Percentiles rank a stretch among this genome's conserved stretches.
Conservation (phyloP, 148 eudicot species). For the Rhododendron ovatum region DNA sequence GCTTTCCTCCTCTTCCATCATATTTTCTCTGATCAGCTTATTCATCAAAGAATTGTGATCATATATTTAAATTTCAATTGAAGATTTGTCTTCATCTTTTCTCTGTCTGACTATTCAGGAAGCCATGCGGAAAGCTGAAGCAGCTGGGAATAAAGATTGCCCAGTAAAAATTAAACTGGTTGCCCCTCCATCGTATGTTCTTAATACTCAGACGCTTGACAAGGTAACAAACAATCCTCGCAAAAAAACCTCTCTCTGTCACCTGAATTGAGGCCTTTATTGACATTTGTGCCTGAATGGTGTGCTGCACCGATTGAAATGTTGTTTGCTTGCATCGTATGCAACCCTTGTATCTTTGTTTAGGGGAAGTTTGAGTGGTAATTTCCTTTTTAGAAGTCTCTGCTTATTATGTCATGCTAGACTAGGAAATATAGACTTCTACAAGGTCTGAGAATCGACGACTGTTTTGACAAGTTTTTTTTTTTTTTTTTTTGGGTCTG, state of each 20-base stretch:
- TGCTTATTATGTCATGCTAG: background rate
- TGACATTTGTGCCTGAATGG: background rate
- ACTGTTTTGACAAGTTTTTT: background rate
- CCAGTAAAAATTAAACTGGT: conserved; percentile 95
- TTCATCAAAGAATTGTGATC: background rate
- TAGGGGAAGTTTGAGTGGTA: background rate
- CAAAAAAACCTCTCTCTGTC: background rate
- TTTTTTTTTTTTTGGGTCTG: background rate
- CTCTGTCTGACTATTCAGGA: conserved; percentile 38
- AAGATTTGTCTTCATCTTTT: background rate
- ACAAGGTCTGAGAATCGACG: background rate
- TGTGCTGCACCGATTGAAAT: background rate
- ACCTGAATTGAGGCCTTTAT: background rate
- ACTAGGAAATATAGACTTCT: background rate
- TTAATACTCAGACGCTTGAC: conserved; percentile 95
- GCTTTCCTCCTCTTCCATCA: background rate
- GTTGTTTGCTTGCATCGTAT: background rate
- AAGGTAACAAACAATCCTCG: conserved; percentile 42
- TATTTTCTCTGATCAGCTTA: background rate
- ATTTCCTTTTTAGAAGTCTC: background rate
- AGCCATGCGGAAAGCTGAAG: conserved; percentile 99
- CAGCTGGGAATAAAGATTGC: conserved; percentile 82
- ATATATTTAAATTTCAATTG: background rate
- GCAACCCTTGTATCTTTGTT: background rate
- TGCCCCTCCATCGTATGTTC: conserved; percentile 94